Conservation (phyloP, 169 alveolate genomes). For the Fabrea salina region DNA sequence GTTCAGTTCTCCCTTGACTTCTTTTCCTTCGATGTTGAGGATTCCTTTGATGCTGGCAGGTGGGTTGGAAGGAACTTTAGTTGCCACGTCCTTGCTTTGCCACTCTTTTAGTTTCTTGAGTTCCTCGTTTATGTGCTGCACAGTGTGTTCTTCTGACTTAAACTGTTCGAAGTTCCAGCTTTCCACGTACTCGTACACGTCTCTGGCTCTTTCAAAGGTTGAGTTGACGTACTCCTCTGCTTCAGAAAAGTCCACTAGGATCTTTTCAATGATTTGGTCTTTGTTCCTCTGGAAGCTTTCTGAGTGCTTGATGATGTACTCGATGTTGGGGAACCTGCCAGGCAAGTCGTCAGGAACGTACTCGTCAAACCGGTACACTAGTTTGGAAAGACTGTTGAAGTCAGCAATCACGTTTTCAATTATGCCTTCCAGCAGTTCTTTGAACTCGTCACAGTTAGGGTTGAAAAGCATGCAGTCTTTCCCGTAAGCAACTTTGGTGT, state of each 20-base stretch:
- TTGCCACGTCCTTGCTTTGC: not conserved
- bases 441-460: conserved; percentile 43
- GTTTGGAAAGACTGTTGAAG: not conserved
- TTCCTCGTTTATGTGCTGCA: conserved; percentile 42
- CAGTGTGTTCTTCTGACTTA: conserved; percentile 44
- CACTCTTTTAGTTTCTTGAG: conserved; percentile 39
- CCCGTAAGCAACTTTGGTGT: conserved; percentile 10
- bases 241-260: conserved; percentile 52
- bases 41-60: conserved; percentile 37
- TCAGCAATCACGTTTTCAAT: conserved; percentile 38
- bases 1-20: conserved; percentile 48
- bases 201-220: conserved; percentile 62
- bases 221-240: conserved; percentile 41
- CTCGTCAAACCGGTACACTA: not conserved
- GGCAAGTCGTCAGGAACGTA: not conserved
- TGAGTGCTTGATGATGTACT: not conserved
- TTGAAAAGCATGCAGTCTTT: conserved; percentile 21
- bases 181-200: conserved; percentile 50
- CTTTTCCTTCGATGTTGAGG: conserved; percentile 62
- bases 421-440: conserved; percentile 52
- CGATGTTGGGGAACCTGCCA: not conserved
- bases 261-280: conserved; percentile 33
- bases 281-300: not conserved
- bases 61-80: conserved; percentile 26
- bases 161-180: conserved; percentile 55